Conservation (phyloP, 768 basidiomycete genomes). For the Tulasnella sp. region DNA sequence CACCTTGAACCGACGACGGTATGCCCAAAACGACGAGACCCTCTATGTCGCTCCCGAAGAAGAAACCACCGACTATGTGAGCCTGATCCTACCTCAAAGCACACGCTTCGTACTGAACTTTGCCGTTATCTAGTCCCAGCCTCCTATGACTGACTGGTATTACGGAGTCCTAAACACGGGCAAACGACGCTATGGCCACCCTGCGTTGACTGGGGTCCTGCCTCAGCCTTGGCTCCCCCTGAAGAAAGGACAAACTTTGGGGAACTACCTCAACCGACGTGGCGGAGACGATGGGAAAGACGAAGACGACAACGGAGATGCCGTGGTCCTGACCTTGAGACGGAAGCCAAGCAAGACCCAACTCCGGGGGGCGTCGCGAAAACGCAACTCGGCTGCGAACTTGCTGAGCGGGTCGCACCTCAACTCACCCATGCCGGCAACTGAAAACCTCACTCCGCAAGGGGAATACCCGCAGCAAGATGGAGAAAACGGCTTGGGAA, state of each 20-base stretch:
- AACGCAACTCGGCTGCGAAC: constrained; percentile 17
- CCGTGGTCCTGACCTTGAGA: constrained; percentile 80
- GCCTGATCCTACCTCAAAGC: constrained; percentile 38
- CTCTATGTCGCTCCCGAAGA: constrained; percentile 95
- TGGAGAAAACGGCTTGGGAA: background rate
- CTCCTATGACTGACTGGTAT: constrained; percentile 96
- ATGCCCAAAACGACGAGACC: constrained; percentile 92
- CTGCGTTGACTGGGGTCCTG: constrained; percentile 89
- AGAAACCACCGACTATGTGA: constrained; percentile 84
- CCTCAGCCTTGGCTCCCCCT: constrained; percentile 94
- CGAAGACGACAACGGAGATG: constrained; percentile 45
- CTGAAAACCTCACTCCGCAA: background rate
- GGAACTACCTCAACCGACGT: constrained; percentile 51
- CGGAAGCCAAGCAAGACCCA: constrained; percentile 65
- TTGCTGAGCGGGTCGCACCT: background rate
- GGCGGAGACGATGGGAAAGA: constrained; percentile 37
- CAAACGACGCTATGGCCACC: constrained; percentile 91
- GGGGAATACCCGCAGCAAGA: background rate
- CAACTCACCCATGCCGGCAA: background rate
- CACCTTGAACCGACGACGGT: constrained; percentile 82
- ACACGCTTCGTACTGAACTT: constrained; percentile 27
- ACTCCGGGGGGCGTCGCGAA: constrained; percentile 42
- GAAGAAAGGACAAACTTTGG: constrained; percentile 76
- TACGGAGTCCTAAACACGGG: constrained; percentile 93
- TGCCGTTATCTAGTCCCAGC: constrained; percentile 68